These are phyloP conservation scores for Cystobasidium onofrii DNA, from an alignment of 768 basidiomycete genomes.

Conservation along the genomic window DNA sequence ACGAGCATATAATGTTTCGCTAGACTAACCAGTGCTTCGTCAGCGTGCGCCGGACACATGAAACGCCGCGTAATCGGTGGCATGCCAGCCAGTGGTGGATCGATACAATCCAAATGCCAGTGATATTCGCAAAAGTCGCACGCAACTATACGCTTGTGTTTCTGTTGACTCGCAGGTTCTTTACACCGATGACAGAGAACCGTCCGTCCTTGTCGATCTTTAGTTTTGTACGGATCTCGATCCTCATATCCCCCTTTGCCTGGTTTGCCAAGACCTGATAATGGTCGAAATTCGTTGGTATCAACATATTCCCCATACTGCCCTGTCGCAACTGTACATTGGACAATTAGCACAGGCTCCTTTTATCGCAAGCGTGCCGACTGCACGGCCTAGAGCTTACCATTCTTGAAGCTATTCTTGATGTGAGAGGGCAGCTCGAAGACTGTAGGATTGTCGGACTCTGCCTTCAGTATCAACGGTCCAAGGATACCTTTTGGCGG, in stretches of 20 bases:
- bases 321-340: slow-evolving; percentile 62
- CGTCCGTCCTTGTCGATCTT: slow-evolving; percentile 70
- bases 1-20: no score
- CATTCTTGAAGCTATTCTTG: slow-evolving; percentile 38
- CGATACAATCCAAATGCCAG: slow-evolving; percentile 95
- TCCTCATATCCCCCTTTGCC: slow-evolving; percentile 76
- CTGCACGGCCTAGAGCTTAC: slow-evolving; percentile 29
- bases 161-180: slow-evolving; percentile 59
- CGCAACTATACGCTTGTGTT: slow-evolving; percentile 57
- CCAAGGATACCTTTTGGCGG: slow-evolving; percentile 32
- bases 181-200: slow-evolving; percentile 89
- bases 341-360: slow-evolving; percentile 9
- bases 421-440: slow-evolving; percentile 38
- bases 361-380: background rate
- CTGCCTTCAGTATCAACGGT: slow-evolving; percentile 36
- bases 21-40: slow-evolving; percentile 64
- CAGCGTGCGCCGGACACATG: slow-evolving; percentile 99
- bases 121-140: slow-evolving; percentile 92
- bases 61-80: slow-evolving; percentile 84
- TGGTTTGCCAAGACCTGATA: slow-evolving; percentile 16
- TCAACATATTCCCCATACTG: slow-evolving; percentile 77
- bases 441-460: slow-evolving; percentile 39
- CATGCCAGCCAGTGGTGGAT: slow-evolving; percentile 77
- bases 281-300: slow-evolving; percentile 39
- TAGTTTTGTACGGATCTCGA: slow-evolving; percentile 75